Base-by-base conservation (phyloP, 2,329 filamentous ascomycete genomes). In the Endothia cerciana region DNA sequence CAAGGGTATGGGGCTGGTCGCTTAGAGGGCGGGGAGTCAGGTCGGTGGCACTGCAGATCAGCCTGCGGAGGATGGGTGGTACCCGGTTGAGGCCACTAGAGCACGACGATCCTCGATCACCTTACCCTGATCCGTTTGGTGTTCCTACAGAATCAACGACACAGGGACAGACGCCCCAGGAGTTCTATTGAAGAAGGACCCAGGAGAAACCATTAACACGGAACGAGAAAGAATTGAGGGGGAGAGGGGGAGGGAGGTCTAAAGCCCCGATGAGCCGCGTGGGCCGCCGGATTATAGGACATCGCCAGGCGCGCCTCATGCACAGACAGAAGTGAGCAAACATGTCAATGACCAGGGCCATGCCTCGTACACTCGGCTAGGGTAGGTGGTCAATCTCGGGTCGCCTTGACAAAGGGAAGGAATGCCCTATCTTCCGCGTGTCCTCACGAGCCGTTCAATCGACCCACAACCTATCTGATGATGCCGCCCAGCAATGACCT, bases 1-100 rank as follows among this genome's bases (percentile, higher is more conserved):
- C 2, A 81, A 81, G 65, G 91, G 92, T 0, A 91, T 95, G 89
- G 91, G 91, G 2, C 79, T 95, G 60, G 49, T 64, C 61, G 64
- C 62, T 36, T 68, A 63, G 56, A 36, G 28, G 41, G 60, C 49
- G 45, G 45, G 15, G 17, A 53, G 33, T 30, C 36, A 58, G 4
- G 36, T 60, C 15, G 66, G 65, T 22, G 62, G 65, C 36, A 25
- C 62, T 13, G 30, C 22, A 15, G 58, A 62, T 6, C 4, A 22
- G n/a, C 11, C 10, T 15, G n/a, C 2, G 36, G 55, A 15, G 55
- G 13, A 41, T 5, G 33, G 13, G 25, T 45, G n/a, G 40, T n/a
- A 13, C 17, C n/a, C 22, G 13, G 17, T 19, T 49, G 19, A 13
- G 49, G 25, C 58, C 13, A 6, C 43, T 25, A 28, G 28, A 5